Evolutionary conservation across 1,284 basidiomycete species (phyloP), one percentile per base, ranked within the genome.

Genomic region (Volvariella surrecta): DNA sequence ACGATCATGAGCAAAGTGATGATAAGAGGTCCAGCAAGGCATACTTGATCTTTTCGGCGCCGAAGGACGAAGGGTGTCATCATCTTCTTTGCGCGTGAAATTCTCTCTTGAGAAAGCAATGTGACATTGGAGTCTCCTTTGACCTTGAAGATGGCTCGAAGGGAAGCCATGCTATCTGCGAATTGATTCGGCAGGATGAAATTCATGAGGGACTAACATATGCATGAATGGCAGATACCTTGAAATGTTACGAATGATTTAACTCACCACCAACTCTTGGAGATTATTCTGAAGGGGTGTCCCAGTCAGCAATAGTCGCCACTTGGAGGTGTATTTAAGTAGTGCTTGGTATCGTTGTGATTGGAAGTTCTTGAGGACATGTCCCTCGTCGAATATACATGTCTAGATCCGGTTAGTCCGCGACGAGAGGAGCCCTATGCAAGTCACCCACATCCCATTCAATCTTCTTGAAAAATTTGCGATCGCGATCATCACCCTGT

Each of bases 31-130:
- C 3, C n/a, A 19, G 3, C n/a, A 37, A 43, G 17, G 24, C 19
- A 52, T 50, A 81, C 87, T 66, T 92, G 88, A 50, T 93, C 89
- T 65, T 99, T 99, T 51, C 94, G 79, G 39, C 96, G 78, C 17
- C 96, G 86, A 16, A 99, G 74, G 20, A 99, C 94, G 59, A 99
- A 99, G 0, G 96, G 96, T 13, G 90, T 94, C 84, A 99, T 93
- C 93, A 99, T 97, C 60, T 89, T 92, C 67, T 98, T 96, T 3
- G 96, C 96, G 45, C 95, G 71, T 40, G 91, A 89, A 19, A 97
- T 88, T 38, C 94, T 82, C 59, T 93, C 86, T 58, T 89, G 82
- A 4, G 93, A 88, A 11, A 99, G 79, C 34, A 96, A 61, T 34
- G 87, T 88, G 40, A 89, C 80, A 50, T 88, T 89, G 8, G 85